phyloP scores from a whole-genome alignment of 257 asterid species.

The Thymus quinquecostatus region DNA sequence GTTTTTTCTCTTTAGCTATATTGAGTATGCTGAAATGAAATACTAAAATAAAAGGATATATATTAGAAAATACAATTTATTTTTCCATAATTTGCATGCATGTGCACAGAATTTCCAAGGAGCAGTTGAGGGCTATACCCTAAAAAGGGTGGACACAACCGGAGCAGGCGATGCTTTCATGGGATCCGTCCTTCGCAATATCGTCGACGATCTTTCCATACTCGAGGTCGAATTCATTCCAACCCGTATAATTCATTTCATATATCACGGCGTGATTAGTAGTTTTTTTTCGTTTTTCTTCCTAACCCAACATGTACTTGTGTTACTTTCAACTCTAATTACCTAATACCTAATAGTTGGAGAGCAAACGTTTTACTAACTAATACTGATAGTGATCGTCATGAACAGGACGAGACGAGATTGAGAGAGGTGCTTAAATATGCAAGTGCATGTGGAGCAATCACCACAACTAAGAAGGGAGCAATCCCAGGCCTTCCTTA shows the following conservation, averaged over 20 bases:
- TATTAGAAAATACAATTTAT: no score
- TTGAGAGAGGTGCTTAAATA: conserved; percentile 67
- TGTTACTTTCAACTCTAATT: no score
- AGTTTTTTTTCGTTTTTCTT: no score
- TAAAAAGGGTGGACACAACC: conserved; percentile 52
- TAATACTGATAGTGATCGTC: not conserved
- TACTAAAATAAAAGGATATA: no score
- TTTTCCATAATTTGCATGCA: not conserved
- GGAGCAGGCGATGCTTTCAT: conserved; percentile 60
- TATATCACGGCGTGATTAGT: no score
- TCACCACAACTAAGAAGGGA: conserved; percentile 86
- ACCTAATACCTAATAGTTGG: no score
- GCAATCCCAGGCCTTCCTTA: conserved; percentile 88
- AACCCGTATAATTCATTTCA: not conserved
- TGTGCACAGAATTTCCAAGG: conserved; percentile 35
- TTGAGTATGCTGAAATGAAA: no score
- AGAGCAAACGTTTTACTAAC: no score
- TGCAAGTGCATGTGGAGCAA: conserved; percentile 94
- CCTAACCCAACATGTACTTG: not conserved
- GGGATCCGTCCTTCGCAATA: conserved; percentile 47
- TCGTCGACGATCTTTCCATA: conserved; percentile 49
- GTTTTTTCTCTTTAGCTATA: no score
- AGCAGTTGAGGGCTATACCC: conserved; percentile 38
- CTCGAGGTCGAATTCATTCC: conserved; percentile 43
- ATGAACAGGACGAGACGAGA: conserved; percentile 59